Evolutionary conservation across 805 yeast genomes (phyloP), one percentile per base, ranked within the genome.

Genomic region (Metschnikowia drakensbergensis): DNA sequence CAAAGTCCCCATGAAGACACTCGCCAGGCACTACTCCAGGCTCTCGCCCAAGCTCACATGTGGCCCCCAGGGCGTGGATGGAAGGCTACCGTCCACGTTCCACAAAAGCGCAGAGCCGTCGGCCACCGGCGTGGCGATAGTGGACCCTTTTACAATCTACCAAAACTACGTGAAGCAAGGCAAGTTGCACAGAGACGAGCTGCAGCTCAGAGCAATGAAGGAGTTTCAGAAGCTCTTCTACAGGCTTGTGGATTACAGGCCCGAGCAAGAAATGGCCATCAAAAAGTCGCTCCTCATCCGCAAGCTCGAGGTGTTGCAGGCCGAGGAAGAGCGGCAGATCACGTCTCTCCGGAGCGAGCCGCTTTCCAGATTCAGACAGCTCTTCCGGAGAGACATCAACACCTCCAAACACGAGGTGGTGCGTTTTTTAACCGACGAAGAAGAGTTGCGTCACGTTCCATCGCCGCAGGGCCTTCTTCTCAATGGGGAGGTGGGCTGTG

Each of bases 401-500:
- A 64, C 51, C 5, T 47, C 43, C 28, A 60, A 45, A 55, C 52
- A 28, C 31, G 79, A 79, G 37, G 57, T 85, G 38, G 69, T 85
- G 23, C 65, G 66, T 49, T 72, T 73, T 7, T 58, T 85, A 23
- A 71, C 80, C 0, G 85, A 82, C 58, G 87, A 83, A 53, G 86
- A 82, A 49, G 85, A 81, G 53, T 59, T 83, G 30, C 57, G 64
- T 4, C 69, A 77, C 46, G 69, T 81, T 47, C 71, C 77, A 1
- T 72, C 86, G 0, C 90, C 90, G 0, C 84, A 77, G 48, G 91
- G 91, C 0, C 64, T 85, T 4, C 60, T 82, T 40, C 62, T 82
- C 5, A 81, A 80, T 62, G 87, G 86, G 3, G 86, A 79, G 50
- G 87, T 82, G 3, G 91, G 91, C 0, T 81, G 86, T 54, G 91